Conservation (phyloP, 2,329 filamentous ascomycete genomes). For the Didymella glomerata region DNA sequence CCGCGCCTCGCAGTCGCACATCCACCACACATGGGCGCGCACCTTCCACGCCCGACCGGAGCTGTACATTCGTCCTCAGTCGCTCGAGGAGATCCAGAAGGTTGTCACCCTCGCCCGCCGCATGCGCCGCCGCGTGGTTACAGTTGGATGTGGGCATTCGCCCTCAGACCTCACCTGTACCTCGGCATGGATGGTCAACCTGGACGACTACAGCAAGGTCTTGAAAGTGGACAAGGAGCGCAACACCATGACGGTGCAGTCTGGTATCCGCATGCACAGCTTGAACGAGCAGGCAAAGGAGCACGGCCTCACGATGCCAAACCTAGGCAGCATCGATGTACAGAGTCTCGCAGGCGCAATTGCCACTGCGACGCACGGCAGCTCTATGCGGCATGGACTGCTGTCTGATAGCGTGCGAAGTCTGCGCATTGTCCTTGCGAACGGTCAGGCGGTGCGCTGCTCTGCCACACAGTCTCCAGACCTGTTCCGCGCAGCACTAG, state of each 20-base stretch:
- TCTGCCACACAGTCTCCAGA: slow-evolving; percentile 72
- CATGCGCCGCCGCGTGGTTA: slow-evolving; percentile 82
- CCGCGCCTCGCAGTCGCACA: slow-evolving; percentile 73
- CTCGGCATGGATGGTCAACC: slow-evolving; percentile 91
- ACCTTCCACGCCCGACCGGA: slow-evolving; percentile 91
- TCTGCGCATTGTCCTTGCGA: slow-evolving; percentile 81
- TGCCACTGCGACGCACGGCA: slow-evolving; percentile 91
- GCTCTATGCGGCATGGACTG: slow-evolving; percentile 82
- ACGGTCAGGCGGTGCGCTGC: slow-evolving; percentile 77
- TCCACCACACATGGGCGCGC: slow-evolving; percentile 92
- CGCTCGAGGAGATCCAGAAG: slow-evolving; percentile 82
- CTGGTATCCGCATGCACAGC: slow-evolving; percentile 83
- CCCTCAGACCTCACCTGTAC: slow-evolving; percentile 92
- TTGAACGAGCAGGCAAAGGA: slow-evolving; percentile 78
- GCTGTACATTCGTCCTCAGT: slow-evolving; percentile 86
- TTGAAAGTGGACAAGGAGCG: slow-evolving; percentile 72
- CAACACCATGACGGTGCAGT: slow-evolving; percentile 77
- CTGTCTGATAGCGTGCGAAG: slow-evolving; percentile 79
- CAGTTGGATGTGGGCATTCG: slow-evolving; percentile 90
- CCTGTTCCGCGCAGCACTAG: slow-evolving; percentile 85
- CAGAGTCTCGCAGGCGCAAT: slow-evolving; percentile 94
- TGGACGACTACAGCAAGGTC: slow-evolving; percentile 81
- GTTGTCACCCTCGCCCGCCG: slow-evolving; percentile 79
- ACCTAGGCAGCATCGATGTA: slow-evolving; percentile 92
- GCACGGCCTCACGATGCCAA: slow-evolving; percentile 83